Evolutionary conservation across 1,284 basidiomycete genomes (phyloP).

Genomic region (Cutaneotrichosporon sp.): DNA sequence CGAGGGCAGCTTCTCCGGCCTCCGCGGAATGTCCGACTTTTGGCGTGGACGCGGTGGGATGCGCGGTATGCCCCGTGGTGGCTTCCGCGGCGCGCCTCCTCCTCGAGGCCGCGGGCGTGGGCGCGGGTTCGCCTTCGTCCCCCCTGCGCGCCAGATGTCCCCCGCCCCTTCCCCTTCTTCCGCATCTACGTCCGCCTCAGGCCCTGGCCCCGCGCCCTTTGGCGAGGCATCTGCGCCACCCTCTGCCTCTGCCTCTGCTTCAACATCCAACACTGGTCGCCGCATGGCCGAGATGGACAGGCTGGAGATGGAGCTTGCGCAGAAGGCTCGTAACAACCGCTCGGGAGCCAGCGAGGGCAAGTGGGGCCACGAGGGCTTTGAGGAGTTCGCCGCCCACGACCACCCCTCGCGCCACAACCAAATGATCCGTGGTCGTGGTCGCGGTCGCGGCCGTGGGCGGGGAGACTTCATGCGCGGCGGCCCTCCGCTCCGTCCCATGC

Average conservation of each 20-base stretch:
- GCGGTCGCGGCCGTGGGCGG: slow-evolving; percentile 18
- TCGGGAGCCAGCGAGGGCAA: slow-evolving; percentile 15
- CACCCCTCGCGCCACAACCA: slow-evolving; percentile 20
- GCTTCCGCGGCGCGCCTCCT: slow-evolving; percentile 25
- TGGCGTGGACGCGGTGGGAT: slow-evolving; percentile 67
- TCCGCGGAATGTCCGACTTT: slow-evolving; percentile 58
- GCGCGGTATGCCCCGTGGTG: slow-evolving; percentile 25
- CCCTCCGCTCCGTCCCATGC: slow-evolving; percentile 7
- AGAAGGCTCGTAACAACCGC: neutral
- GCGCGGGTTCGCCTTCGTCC: slow-evolving; percentile 11
- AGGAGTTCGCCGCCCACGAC: slow-evolving; percentile 27
- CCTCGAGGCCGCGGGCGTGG: slow-evolving; percentile 28
- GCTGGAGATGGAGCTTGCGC: slow-evolving; percentile 29
- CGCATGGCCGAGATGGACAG: slow-evolving; percentile 38
- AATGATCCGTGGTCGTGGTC: slow-evolving; percentile 19
- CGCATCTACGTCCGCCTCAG: neutral
- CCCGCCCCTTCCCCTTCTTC: slow-evolving; percentile 10
- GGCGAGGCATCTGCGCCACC: neutral
- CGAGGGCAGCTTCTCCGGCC: slow-evolving; percentile 56
- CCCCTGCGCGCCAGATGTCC: slow-evolving; percentile 2
- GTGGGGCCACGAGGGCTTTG: slow-evolving; percentile 49
- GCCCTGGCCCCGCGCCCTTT: slow-evolving; percentile 1
- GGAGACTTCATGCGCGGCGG: slow-evolving; percentile 15
- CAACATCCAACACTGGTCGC: slow-evolving; percentile 2
- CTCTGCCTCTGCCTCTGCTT: neutral